phyloP scores from a whole-genome alignment of 2,329 filamentous ascomycete species.

The Sordariomycetes sp. region DNA sequence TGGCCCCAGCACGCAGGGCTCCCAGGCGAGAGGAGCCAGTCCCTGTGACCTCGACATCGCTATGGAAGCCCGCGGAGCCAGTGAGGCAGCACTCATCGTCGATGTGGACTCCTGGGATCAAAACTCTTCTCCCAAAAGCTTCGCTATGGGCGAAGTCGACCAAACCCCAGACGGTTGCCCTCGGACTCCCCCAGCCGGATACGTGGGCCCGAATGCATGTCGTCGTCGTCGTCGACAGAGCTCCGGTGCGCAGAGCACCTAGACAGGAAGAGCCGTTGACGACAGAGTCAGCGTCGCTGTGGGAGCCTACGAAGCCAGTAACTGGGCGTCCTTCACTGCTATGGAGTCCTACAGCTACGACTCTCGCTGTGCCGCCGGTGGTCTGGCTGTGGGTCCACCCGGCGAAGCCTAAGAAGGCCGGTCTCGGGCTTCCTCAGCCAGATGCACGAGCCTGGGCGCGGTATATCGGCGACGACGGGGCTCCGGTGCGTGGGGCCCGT shows the following conservation, averaged over 20 bases:
- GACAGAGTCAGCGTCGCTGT: too few relatives aligned
- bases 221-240: too few relatives aligned
- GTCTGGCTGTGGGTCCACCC: neutral
- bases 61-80: neutral
- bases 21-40: conserved; percentile 10
- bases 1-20: conserved; percentile 6
- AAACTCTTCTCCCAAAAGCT: too few relatives aligned
- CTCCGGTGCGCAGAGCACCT: too few relatives aligned
- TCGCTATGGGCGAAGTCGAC: neutral
- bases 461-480: conserved; percentile 11
- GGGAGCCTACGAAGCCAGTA: neutral
- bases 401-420: neutral
- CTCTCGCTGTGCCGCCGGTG: neutral
- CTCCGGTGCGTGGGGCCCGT: conserved; percentile 9
- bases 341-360: neutral
- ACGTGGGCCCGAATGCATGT: conserved; percentile 7
- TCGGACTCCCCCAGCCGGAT: conserved; percentile 3
- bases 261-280: too few relatives aligned
- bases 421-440: conserved; percentile 18
- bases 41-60: neutral
- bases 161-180: neutral
- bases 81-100: neutral
- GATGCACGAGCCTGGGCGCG: conserved; percentile 17
- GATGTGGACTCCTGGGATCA: neutral
- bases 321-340: neutral